A percentile compares a stretch with the other conserved stretches of the same genome.
These are phyloP conservation scores for Xylaria venustula DNA, from an alignment of 495 filamentous ascomycete genomes.

Conservation along the genomic window DNA sequence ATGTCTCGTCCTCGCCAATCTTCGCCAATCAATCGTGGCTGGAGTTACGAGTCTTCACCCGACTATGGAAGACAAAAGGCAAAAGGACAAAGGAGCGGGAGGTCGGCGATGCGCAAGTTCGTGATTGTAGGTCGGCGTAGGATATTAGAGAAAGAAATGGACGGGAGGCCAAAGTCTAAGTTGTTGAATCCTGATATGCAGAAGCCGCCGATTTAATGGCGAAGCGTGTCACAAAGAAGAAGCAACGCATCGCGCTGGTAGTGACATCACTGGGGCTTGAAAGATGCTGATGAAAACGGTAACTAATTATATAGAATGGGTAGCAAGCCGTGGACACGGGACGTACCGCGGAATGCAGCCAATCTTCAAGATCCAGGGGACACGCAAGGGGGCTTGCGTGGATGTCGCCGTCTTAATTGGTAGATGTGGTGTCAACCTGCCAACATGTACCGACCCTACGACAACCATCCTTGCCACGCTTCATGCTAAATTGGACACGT, in stretches of 20 bases:
- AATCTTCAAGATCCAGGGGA: not conserved
- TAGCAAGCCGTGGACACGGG: not conserved
- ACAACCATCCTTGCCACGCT: conserved; percentile 3
- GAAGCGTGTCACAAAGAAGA: not conserved
- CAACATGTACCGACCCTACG: not conserved
- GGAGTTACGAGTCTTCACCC: not conserved
- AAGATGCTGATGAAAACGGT: not conserved
- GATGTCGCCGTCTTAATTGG: not conserved
- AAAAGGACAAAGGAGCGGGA: not conserved
- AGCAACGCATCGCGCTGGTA: not conserved
- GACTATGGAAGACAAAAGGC: not conserved
- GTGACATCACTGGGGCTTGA: conserved; percentile 1
- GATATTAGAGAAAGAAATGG: not conserved
- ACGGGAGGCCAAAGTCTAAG: not conserved
- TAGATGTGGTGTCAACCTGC: not conserved
- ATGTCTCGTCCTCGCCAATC: not conserved
- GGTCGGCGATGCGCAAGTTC: not conserved
- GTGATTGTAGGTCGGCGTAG: not conserved
- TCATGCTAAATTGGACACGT: not conserved
- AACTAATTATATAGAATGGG: not conserved
- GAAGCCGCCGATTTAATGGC: not conserved
- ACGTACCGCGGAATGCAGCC: not conserved
- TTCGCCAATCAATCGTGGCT: not conserved
- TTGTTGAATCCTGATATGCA: not conserved
- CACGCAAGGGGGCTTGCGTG: not conserved